Evolutionary conservation across 352 stramenopile genomes (phyloP).

Genomic region (Aphanomyces cochlioides): DNA sequence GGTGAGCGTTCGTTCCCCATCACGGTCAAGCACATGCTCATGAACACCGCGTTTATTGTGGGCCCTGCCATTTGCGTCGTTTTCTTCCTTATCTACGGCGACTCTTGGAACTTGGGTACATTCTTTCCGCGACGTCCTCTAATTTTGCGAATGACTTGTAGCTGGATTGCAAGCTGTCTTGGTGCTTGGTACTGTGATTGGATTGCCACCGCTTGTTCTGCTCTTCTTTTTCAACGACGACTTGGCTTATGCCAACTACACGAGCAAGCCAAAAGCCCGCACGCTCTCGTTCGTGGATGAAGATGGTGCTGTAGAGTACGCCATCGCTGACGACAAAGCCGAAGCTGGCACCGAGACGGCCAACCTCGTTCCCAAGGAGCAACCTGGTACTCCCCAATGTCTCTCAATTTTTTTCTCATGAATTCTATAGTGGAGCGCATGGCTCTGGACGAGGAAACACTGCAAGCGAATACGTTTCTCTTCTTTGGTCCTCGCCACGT

Average conservation of each 20-base stretch:
- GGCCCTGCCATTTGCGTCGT: conserved; percentile 58
- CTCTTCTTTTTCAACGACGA: conserved; percentile 83
- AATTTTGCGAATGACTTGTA: background rate
- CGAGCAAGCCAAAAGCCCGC: conserved; percentile 36
- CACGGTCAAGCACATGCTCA: conserved; percentile 65
- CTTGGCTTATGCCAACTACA: conserved; percentile 59
- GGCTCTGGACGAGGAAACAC: too few relatives aligned
- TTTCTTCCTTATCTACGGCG: conserved; percentile 66
- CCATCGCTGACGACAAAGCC: conserved; percentile 3
- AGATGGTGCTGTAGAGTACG: conserved; percentile 22
- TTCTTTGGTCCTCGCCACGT: conserved; percentile 67
- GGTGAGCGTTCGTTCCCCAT: conserved; percentile 70
- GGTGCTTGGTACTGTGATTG: conserved; percentile 55
- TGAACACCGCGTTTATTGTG: conserved; percentile 47
- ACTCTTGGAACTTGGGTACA: conserved; percentile 59
- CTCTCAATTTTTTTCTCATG: background rate
- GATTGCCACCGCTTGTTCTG: conserved; percentile 51
- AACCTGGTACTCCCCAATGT: background rate
- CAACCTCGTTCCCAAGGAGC: background rate
- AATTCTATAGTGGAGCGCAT: too few relatives aligned
- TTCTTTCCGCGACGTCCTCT: background rate
- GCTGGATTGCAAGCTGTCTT: conserved; percentile 59
- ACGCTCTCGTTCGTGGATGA: conserved; percentile 28
- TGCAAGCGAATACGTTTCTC: conserved; percentile 39
- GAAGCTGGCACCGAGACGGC: background rate